phyloP scores from a whole-genome alignment of 768 basidiomycete species.

The Pisolithus orientalis region DNA sequence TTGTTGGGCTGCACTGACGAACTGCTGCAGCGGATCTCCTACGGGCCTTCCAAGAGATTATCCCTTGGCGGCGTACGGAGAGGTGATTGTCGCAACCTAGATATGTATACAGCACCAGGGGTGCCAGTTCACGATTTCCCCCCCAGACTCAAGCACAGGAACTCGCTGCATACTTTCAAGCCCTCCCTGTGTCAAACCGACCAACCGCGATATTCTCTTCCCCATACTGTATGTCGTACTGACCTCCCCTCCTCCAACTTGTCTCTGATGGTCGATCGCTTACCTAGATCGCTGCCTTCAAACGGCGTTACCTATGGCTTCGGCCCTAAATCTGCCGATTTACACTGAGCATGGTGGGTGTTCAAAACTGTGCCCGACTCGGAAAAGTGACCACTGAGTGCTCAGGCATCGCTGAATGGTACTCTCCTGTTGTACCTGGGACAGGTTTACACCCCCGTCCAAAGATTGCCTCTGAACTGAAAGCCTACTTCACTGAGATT shows the following conservation, averaged over 20 bases:
- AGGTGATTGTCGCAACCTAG: conserved; percentile 32
- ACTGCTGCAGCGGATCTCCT: conserved; percentile 44
- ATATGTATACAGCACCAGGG: background rate
- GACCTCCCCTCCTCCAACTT: background rate
- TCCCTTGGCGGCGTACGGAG: conserved; percentile 66
- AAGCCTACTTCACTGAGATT: conserved; percentile 42
- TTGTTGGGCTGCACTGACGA: conserved; percentile 4
- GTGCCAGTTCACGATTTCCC: background rate
- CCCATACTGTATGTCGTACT: conserved; percentile 60
- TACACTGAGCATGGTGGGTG: conserved; percentile 69
- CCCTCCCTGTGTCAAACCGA: conserved; percentile 56
- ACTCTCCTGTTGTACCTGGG: conserved; percentile 58
- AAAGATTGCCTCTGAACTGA: conserved; percentile 46
- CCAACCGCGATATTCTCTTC: conserved; percentile 82
- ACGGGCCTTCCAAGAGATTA: conserved; percentile 71
- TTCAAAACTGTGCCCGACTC: background rate
- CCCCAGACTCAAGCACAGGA: conserved; percentile 66
- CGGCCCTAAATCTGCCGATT: conserved; percentile 58
- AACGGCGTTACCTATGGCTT: conserved; percentile 61
- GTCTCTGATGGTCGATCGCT: background rate
- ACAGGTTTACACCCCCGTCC: conserved; percentile 78
- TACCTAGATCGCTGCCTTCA: conserved; percentile 78
- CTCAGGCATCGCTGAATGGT: conserved; percentile 73
- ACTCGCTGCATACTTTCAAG: conserved; percentile 55
- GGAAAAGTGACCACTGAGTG: background rate